Evolutionary conservation across 1,139 yeast species (phyloP), one percentile per base, ranked within the genome.

Genomic region (Geotrichum macrosporum): DNA sequence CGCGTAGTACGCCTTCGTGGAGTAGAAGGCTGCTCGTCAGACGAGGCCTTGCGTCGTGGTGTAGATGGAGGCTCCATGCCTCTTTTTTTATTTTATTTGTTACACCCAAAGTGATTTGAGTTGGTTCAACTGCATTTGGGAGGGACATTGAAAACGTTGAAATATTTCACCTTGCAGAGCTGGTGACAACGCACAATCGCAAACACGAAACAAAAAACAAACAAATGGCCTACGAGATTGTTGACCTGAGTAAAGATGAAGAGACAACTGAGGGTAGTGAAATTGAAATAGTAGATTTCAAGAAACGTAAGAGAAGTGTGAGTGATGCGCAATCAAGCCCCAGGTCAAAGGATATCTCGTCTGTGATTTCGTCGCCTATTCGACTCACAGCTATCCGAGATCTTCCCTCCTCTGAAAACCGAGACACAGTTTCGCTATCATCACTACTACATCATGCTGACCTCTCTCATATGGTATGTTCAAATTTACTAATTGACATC

Each of bases 371-470:
- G n/a, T 48, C 53, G 2, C 53, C 53, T 5, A 45, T 55, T 38
- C 42, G 48, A 22, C 51, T 57, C 33, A 50, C 55, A 1, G 18
- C 44, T 4, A 48, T 53, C 13, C 29, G 35, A 6, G 53, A 40
- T 10, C 53, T 57, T 16, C 55, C 56, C 6, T 44, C 18, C 1
- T 41, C 52, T 4, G 57, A 52, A 34, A 56, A 57, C 37, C 39
- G 35, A 10, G 58, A 52, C 21, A 37, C 56, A 2, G 40, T 56
- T 10, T 26, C 54, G 3, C 52, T 59, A n/a, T 15, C 35, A 8
- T 56, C 56, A n/a, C 33, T 58, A 16, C 41, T 59, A 3, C 49
- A 54, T 13, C 52, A 46, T 6, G 24, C 47, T 2, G 50, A 46
- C 21, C 44, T 55, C 9, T 33, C 35, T 4, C 41, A 43, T 15